phyloP scores from a whole-genome alignment of 164 flowering plant species.

The Liriodendron chinense region DNA sequence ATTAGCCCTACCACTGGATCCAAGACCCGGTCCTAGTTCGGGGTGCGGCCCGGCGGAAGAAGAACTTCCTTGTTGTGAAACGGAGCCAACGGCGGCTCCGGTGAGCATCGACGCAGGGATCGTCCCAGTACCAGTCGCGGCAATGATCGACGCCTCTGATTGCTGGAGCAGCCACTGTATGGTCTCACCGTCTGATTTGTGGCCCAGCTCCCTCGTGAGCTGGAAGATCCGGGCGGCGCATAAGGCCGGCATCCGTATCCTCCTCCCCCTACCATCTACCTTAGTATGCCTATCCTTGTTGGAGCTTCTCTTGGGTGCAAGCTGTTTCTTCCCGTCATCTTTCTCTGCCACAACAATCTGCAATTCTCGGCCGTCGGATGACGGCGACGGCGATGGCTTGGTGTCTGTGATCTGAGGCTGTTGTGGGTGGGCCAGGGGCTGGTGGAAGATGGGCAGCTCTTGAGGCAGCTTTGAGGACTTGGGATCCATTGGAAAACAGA shows the following conservation, averaged over 20 bases:
- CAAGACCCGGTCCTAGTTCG: conserved; percentile 40
- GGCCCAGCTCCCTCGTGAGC: conserved; percentile 77
- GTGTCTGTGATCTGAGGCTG: conserved; percentile 39
- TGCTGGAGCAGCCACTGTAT: conserved; percentile 89
- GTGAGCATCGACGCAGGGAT: conserved; percentile 79
- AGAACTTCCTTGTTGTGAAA: conserved; percentile 57
- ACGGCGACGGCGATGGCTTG: conserved; percentile 17
- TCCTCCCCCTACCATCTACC: conserved; percentile 82
- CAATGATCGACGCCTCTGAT: conserved; percentile 82
- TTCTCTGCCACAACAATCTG: conserved; percentile 63
- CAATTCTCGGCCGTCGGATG: conserved; percentile 43
- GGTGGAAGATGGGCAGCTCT: conserved; percentile 28
- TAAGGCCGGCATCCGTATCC: conserved; percentile 89
- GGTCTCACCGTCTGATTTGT: conserved; percentile 86
- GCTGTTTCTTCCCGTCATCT: conserved; percentile 46
- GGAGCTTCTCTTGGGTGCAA: conserved; percentile 77
- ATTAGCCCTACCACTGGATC: conserved; percentile 47
- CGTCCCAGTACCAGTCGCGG: conserved; percentile 81
- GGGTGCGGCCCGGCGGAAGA: conserved; percentile 54
- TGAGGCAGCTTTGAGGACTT: conserved; percentile 39
- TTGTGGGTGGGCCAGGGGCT: conserved; percentile 29
- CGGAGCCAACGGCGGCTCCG: conserved; percentile 44
- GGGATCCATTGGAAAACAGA: conserved; percentile 45
- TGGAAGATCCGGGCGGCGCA: conserved; percentile 90
- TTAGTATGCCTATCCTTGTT: conserved; percentile 86